phyloP scores from a whole-genome alignment of 306 rosid genomes.

The Inga oerstediana region DNA sequence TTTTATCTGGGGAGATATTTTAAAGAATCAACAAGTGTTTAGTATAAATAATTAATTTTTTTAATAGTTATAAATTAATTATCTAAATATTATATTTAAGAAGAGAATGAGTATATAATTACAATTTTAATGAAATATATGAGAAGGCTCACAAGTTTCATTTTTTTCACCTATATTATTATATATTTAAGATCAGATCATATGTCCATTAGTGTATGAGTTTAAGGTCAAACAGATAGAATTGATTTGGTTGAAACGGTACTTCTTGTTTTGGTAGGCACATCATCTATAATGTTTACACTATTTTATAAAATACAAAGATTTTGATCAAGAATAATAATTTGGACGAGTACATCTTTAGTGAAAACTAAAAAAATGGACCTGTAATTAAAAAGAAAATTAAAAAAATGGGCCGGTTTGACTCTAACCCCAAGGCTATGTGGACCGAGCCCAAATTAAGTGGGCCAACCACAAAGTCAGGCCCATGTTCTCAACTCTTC shows the following conservation, averaged over 20 bases:
- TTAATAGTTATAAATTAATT: too few relatives aligned
- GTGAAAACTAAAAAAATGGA: too few relatives aligned
- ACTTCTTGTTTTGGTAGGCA: not conserved
- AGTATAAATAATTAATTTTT: too few relatives aligned
- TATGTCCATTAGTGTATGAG: not conserved
- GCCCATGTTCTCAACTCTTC: too few relatives aligned
- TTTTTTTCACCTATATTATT: not conserved
- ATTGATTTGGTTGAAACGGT: not conserved
- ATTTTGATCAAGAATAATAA: not conserved
- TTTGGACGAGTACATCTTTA: not conserved
- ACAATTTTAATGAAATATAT: not conserved
- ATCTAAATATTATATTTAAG: too few relatives aligned
- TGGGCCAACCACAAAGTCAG: too few relatives aligned
- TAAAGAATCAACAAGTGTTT: too few relatives aligned
- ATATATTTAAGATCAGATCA: not conserved
- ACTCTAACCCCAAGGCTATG: too few relatives aligned
- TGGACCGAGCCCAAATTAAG: too few relatives aligned
- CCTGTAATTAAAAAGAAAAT: not conserved
- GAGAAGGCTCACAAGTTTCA: not conserved
- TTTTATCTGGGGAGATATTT: too few relatives aligned
- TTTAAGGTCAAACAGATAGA: not conserved
- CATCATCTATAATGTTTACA: not conserved
- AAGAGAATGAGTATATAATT: too few relatives aligned
- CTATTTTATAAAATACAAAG: not conserved
- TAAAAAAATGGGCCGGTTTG: too few relatives aligned